Conservation (phyloP, 2,329 filamentous ascomycete species). For the Beauveria sp. region DNA sequence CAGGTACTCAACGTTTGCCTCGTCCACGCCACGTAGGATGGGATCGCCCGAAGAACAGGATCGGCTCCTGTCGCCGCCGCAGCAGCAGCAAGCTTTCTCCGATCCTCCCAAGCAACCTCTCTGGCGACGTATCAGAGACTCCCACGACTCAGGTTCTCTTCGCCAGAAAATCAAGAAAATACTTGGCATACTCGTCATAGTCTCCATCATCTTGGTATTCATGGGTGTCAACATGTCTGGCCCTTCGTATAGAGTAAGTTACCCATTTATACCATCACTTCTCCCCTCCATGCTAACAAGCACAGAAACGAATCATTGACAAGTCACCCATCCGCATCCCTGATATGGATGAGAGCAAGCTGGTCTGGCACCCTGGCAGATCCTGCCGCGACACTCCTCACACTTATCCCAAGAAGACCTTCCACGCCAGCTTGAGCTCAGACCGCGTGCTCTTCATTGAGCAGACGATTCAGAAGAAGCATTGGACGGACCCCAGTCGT, state of each 20-base stretch:
- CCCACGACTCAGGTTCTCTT: slow-evolving; percentile 13
- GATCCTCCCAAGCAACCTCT: slow-evolving; percentile 18
- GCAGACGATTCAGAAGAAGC: slow-evolving; percentile 26
- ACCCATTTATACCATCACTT: neutral
- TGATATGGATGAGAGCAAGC: slow-evolving; percentile 14
- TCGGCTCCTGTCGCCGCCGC: slow-evolving; percentile 32
- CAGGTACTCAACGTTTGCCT: slow-evolving; percentile 39
- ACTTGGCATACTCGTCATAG: slow-evolving; percentile 24
- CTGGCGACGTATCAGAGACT: slow-evolving; percentile 23
- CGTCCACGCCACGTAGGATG: slow-evolving; percentile 27
- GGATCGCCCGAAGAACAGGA: slow-evolving; percentile 34
- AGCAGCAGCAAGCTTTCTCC: slow-evolving; percentile 40
- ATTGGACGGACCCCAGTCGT: slow-evolving; percentile 15
- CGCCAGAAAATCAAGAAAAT: slow-evolving; percentile 23
- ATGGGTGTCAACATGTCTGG: slow-evolving; percentile 17
- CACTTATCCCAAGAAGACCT: slow-evolving; percentile 13
- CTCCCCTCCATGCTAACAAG: neutral
- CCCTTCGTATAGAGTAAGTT: slow-evolving; percentile 23
- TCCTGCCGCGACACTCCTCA: slow-evolving; percentile 21
- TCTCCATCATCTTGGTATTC: slow-evolving; percentile 25
- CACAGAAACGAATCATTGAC: slow-evolving; percentile 17
- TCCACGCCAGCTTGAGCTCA: slow-evolving; percentile 26
- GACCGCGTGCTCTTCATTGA: slow-evolving; percentile 30
- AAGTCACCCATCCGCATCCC: slow-evolving; percentile 19
- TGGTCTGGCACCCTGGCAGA: slow-evolving; percentile 20